Conservation (phyloP, 139 green algal genomes). For the Spirogloea muscicola region DNA sequence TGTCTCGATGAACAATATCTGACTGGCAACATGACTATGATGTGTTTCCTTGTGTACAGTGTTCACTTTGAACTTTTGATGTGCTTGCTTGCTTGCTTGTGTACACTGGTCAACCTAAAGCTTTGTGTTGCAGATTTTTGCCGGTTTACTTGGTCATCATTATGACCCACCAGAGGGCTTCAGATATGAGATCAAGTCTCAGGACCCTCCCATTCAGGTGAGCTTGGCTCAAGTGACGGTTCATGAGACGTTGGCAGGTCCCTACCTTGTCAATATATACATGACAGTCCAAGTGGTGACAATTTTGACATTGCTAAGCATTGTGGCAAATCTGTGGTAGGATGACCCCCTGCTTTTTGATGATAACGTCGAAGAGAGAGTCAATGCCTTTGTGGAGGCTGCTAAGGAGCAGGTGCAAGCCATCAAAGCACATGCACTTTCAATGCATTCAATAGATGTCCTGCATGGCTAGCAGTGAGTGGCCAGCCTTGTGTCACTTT, state of each 20-base stretch:
- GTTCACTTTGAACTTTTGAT: too few species aligned
- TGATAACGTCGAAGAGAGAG: slow-evolving; percentile 72
- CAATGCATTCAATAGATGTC: neutral
- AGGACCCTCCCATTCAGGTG: slow-evolving; percentile 56
- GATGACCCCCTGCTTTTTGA: slow-evolving; percentile 68
- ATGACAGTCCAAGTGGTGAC: too few species aligned
- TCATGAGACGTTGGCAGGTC: too few species aligned
- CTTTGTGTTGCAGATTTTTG: slow-evolving; percentile 46
- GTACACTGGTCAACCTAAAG: too few species aligned
- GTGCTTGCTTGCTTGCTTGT: too few species aligned
- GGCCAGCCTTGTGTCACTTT: too few species aligned
- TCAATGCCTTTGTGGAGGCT: slow-evolving; percentile 68
- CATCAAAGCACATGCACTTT: slow-evolving; percentile 3
- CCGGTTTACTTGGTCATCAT: slow-evolving; percentile 52
- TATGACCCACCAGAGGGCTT: slow-evolving; percentile 77
- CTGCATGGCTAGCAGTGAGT: too few species aligned
- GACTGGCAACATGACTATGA: too few species aligned
- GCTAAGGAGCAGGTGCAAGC: slow-evolving; percentile 3
- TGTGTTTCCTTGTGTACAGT: too few species aligned
- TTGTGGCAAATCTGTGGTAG: slow-evolving; percentile 42
- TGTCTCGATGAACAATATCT: too few species aligned
- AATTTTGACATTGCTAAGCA: too few species aligned
- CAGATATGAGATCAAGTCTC: slow-evolving; percentile 51
- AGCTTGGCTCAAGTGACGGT: neutral
- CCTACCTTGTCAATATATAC: neutral